Evolutionary conservation across 2,329 filamentous ascomycete species (phyloP).

Genomic region (Ophiostoma triangulosporum): DNA sequence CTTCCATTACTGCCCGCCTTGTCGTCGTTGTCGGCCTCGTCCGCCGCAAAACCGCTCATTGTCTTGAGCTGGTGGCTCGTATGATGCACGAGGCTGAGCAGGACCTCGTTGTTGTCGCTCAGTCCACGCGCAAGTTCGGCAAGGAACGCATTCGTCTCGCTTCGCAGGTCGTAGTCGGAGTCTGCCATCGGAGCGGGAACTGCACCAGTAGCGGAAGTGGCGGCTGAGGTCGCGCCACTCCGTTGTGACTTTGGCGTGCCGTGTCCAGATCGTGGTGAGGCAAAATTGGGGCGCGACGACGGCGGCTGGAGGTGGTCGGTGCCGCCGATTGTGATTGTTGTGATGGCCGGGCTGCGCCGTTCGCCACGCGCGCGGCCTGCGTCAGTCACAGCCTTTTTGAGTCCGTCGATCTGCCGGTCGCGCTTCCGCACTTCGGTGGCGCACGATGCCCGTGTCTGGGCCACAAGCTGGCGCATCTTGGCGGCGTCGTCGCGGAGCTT

Average conservation of each 20-base stretch:
- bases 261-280: not conserved
- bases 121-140: constrained; percentile 70
- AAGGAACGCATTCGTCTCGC: constrained; percentile 84
- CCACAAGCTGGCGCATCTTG: constrained; percentile 63
- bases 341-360: constrained; percentile 38
- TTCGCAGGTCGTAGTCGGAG: constrained; percentile 54
- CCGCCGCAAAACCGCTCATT: constrained; percentile 40
- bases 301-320: constrained; percentile 26
- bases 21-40: constrained; percentile 7
- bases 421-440: constrained; percentile 83
- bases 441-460: constrained; percentile 75
- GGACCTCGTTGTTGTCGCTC: constrained; percentile 80
- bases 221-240: not conserved
- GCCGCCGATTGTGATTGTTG: constrained; percentile 43
- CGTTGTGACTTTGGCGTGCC: not conserved
- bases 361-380: constrained; percentile 48
- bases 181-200: not conserved
- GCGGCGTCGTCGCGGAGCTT: constrained; percentile 74
- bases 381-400: constrained; percentile 78
- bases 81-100: constrained; percentile 58
- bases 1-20: constrained; percentile 18
- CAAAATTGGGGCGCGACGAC: constrained; percentile 15
- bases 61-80: constrained; percentile 60
- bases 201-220: not conserved
- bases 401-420: constrained; percentile 73